A percentile compares a stretch with the other conserved stretches of the same genome.
Conservation (phyloP, 768 basidiomycete species). For the Lepiota subincarnata region DNA sequence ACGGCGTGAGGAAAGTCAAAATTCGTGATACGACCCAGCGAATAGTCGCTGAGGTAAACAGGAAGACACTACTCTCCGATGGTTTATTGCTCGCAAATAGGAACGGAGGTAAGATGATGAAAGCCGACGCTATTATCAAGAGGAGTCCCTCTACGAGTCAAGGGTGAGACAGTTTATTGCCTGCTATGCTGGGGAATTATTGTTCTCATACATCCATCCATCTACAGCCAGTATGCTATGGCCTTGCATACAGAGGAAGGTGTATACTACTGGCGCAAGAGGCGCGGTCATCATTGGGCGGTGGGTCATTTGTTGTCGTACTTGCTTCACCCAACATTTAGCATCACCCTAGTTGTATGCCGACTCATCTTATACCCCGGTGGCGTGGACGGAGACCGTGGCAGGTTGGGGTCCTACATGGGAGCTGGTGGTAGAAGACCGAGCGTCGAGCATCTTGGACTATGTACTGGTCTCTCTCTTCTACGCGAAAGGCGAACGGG, state of each 20-base stretch:
- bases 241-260: background rate
- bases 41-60: background rate
- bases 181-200: background rate
- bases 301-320: background rate
- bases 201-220: too few relatives aligned
- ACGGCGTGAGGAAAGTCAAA: conserved; percentile 8
- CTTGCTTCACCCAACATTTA: background rate
- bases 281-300: background rate
- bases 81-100: background rate
- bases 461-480: conserved; percentile 7
- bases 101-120: background rate
- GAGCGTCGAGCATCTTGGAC: background rate
- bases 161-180: background rate
- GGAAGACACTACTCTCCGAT: background rate
- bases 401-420: background rate
- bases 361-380: background rate
- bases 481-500: background rate
- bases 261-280: conserved; percentile 1
- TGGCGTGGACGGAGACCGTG: conserved; percentile 8
- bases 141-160: background rate
- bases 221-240: background rate
- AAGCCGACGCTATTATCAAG: background rate
- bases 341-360: background rate
- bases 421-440: background rate
- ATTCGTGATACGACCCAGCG: background rate